Evolutionary conservation across 2,329 filamentous ascomycete genomes (phyloP).

Genomic region (Cryphonectria naterciae): DNA sequence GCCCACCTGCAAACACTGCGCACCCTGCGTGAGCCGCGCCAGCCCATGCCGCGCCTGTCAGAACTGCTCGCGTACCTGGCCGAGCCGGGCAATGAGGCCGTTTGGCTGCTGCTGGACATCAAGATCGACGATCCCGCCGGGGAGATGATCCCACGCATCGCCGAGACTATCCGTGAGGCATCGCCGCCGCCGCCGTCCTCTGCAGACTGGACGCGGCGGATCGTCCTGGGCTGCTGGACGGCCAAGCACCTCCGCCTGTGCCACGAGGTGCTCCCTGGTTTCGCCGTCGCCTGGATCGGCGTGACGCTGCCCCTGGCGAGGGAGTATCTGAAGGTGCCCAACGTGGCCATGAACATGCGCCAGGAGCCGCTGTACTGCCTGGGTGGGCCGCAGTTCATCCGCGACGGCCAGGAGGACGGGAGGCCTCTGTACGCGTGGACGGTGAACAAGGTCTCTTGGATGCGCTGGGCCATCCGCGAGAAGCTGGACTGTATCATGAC

Average conservation of each 20-base stretch:
- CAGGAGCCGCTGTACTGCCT: conserved; percentile 70
- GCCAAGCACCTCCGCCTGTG: conserved; percentile 57
- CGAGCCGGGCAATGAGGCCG: conserved; percentile 63
- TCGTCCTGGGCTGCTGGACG: conserved; percentile 80
- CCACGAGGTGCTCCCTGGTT: conserved; percentile 63
- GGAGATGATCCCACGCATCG: conserved; percentile 71
- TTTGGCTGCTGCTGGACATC: conserved; percentile 88
- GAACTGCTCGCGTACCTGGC: conserved; percentile 77
- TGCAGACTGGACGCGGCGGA: conserved; percentile 67
- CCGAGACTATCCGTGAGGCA: conserved; percentile 59
- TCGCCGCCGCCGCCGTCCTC: conserved; percentile 32
- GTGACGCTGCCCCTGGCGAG: conserved; percentile 69
- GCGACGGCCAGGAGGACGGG: conserved; percentile 57
- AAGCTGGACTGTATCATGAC: conserved; percentile 81
- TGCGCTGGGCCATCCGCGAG: conserved; percentile 77
- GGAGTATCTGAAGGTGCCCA: conserved; percentile 67
- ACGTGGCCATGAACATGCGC: conserved; percentile 78
- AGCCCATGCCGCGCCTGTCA: conserved; percentile 72
- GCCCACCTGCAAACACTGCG: conserved; percentile 68
- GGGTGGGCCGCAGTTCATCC: conserved; percentile 68
- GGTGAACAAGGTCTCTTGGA: conserved; percentile 76
- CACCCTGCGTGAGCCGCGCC: conserved; percentile 69
- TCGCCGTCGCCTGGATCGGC: conserved; percentile 69
- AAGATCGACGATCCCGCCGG: conserved; percentile 79
- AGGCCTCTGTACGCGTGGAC: conserved; percentile 81